Evolutionary conservation across 75 land plant species (phyloP).

Genomic region (Adiantum capillusveneris): DNA sequence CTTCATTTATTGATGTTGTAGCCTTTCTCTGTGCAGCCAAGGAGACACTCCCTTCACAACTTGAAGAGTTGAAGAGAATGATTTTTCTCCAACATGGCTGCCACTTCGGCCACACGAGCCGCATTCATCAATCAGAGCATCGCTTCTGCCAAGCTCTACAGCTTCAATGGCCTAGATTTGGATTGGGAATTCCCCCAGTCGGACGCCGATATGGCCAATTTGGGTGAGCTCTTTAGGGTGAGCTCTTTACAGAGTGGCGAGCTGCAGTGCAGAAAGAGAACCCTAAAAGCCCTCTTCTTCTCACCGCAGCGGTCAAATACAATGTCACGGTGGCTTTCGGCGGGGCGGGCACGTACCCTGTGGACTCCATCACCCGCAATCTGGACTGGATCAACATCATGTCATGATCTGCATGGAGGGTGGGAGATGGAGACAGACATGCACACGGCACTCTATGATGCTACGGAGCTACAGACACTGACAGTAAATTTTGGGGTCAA

Average conservation of each 20-base stretch:
- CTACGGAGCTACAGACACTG: constrained; percentile 16
- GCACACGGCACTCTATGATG: constrained; percentile 45
- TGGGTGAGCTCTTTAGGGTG: too few species aligned
- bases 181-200: constrained; percentile 68
- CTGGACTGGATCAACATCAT: constrained; percentile 50
- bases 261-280: constrained; percentile 20
- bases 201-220: constrained; percentile 36
- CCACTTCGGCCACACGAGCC: constrained; percentile 3
- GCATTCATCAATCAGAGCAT: constrained; percentile 43
- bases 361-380: constrained; percentile 18
- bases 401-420: constrained; percentile 39
- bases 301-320: constrained; percentile 63
- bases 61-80: too few species aligned
- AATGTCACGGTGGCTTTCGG: constrained; percentile 2
- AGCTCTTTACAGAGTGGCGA: constrained; percentile 46
- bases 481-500: constrained; percentile 45
- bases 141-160: constrained; percentile 28
- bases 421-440: constrained; percentile 53
- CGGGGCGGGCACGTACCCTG: constrained; percentile 32
- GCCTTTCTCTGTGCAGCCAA: too few species aligned
- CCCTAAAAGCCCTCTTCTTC: constrained; percentile 22
- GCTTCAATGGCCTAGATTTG: constrained; percentile 67
- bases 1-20: too few species aligned
- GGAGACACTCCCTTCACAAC: too few species aligned
- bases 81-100: constrained; percentile 45